Conservation (phyloP, 129 eudicot species). For the Mikania micrantha region DNA sequence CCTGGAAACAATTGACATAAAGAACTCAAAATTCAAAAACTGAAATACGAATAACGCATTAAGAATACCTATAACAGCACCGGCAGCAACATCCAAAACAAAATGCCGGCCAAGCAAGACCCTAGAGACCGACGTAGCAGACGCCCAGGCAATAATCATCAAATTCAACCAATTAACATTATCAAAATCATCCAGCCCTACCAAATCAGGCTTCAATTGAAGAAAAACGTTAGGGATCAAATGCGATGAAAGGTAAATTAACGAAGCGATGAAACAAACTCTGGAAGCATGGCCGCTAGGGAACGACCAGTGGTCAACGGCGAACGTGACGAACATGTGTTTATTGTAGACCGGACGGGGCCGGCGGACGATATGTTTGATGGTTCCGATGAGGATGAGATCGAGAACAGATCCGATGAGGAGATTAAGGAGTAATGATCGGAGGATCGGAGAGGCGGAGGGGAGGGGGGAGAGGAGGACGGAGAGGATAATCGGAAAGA, state of each 20-base stretch:
- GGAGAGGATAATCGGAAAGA: slow-evolving; percentile 72
- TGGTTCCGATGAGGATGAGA: slow-evolving; percentile 42
- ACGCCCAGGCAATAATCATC: slow-evolving; percentile 51
- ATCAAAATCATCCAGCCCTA: slow-evolving; percentile 6
- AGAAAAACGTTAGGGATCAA: slow-evolving; percentile 12
- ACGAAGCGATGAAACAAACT: slow-evolving; percentile 48
- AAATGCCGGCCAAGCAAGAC: slow-evolving; percentile 83
- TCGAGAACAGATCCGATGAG: slow-evolving; percentile 49
- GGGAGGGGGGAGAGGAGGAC: slow-evolving; percentile 28
- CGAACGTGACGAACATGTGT: slow-evolving; percentile 47
- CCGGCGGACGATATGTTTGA: slow-evolving; percentile 63
- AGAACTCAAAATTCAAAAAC: slow-evolving; percentile 33
- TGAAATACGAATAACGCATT: slow-evolving; percentile 51
- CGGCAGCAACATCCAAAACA: slow-evolving; percentile 71
- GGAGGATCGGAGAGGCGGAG: slow-evolving; percentile 13
- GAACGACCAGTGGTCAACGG: slow-evolving; percentile 83
- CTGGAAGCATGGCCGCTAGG: slow-evolving; percentile 87
- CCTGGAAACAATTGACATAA: slow-evolving; percentile 20
- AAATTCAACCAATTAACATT: slow-evolving; percentile 7
- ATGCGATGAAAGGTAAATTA: slow-evolving; percentile 24
- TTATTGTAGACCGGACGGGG: slow-evolving; percentile 70
- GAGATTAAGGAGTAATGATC: slow-evolving; percentile 38
- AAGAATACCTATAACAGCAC: slow-evolving; percentile 50
- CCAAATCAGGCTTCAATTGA: slow-evolving; percentile 15
- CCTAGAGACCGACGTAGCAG: slow-evolving; percentile 60